phyloP scores from a whole-genome alignment of 2,329 filamentous ascomycete species.

The Fusarium virguliforme region DNA sequence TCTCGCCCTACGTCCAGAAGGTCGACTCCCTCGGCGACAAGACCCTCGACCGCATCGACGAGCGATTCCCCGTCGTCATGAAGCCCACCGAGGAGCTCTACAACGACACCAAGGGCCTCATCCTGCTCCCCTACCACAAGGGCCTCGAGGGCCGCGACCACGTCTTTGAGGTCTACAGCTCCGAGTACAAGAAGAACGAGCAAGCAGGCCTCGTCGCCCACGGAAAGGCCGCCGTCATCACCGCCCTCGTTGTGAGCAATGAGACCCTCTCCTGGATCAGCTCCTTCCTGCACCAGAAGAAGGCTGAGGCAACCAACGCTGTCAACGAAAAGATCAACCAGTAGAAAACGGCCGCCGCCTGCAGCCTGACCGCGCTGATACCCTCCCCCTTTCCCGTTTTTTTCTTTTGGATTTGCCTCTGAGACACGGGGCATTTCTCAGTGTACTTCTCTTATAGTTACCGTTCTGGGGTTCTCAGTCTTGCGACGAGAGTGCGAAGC shows the following conservation, averaged over 20 bases:
- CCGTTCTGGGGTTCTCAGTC: slow-evolving; percentile 24
- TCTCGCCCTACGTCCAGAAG: slow-evolving; percentile 87
- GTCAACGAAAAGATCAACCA: slow-evolving; percentile 68
- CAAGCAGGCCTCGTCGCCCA: slow-evolving; percentile 76
- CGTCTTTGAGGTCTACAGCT: slow-evolving; percentile 69
- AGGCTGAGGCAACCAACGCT: slow-evolving; percentile 72
- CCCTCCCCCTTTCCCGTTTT: slow-evolving; percentile 40
- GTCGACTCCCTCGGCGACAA: slow-evolving; percentile 84
- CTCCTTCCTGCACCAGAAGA: slow-evolving; percentile 73
- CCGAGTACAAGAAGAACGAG: slow-evolving; percentile 75
- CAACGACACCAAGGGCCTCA: slow-evolving; percentile 73
- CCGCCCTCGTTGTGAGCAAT: slow-evolving; percentile 76
- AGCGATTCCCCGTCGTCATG: slow-evolving; percentile 80
- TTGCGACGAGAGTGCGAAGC: slow-evolving; percentile 19
- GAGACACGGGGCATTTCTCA: slow-evolving; percentile 15
- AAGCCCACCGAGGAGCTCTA: slow-evolving; percentile 82
- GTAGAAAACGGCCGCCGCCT: slow-evolving; percentile 50
- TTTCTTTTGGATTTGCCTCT: slow-evolving; percentile 26
- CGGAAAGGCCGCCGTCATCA: slow-evolving; percentile 79
- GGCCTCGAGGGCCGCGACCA: slow-evolving; percentile 75
- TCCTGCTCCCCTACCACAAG: slow-evolving; percentile 75
- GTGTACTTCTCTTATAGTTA: slow-evolving; percentile 33
- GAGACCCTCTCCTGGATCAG: slow-evolving; percentile 76
- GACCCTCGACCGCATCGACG: slow-evolving; percentile 79
- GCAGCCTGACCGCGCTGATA: slow-evolving; percentile 43